Percentiles rank a stretch among this genome's conserved stretches.
phyloP scores from a whole-genome alignment of 2,329 filamentous ascomycete genomes.

The Ceratocystis lukuohia region DNA sequence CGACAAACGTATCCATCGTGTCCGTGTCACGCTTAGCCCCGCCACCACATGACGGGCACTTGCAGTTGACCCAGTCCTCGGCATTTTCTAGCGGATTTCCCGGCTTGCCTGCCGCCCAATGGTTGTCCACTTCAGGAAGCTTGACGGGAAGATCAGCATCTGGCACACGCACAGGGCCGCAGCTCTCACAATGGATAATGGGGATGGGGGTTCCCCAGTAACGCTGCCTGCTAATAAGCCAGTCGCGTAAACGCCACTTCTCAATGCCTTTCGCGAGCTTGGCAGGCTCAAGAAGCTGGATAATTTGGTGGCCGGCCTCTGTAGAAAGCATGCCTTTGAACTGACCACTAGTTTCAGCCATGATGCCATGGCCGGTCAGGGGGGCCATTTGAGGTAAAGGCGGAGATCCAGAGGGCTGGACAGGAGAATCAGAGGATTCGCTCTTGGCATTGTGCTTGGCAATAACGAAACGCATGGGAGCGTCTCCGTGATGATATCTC shows the following conservation, averaged over 20 bases:
- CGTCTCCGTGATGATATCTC: conserved; percentile 50
- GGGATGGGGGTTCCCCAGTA: conserved; percentile 90
- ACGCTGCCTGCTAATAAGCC: conserved; percentile 81
- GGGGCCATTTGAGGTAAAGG: conserved; percentile 35
- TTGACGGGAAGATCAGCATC: conserved; percentile 61
- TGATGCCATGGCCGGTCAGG: conserved; percentile 50
- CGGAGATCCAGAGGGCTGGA: background rate
- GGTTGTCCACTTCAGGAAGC: conserved; percentile 54
- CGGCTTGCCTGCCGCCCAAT: conserved; percentile 53
- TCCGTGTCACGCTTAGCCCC: conserved; percentile 72
- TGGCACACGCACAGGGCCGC: conserved; percentile 68
- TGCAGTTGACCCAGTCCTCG: conserved; percentile 58
- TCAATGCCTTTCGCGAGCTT: conserved; percentile 49
- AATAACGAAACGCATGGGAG: conserved; percentile 52
- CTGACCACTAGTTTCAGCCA: conserved; percentile 51
- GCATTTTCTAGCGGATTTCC: conserved; percentile 67
- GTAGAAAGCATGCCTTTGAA: conserved; percentile 51
- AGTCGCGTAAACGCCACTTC: conserved; percentile 73
- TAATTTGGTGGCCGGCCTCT: conserved; percentile 47
- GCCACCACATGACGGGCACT: conserved; percentile 59
- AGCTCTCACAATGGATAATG: conserved; percentile 65
- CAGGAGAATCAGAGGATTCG: background rate
- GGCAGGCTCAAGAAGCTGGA: conserved; percentile 41
- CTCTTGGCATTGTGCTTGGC: conserved; percentile 22
- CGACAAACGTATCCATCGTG: conserved; percentile 93